These are phyloP conservation scores for Salinomyces thailandicus DNA, from an alignment of 2,329 filamentous ascomycete genomes.

Conservation along the genomic window DNA sequence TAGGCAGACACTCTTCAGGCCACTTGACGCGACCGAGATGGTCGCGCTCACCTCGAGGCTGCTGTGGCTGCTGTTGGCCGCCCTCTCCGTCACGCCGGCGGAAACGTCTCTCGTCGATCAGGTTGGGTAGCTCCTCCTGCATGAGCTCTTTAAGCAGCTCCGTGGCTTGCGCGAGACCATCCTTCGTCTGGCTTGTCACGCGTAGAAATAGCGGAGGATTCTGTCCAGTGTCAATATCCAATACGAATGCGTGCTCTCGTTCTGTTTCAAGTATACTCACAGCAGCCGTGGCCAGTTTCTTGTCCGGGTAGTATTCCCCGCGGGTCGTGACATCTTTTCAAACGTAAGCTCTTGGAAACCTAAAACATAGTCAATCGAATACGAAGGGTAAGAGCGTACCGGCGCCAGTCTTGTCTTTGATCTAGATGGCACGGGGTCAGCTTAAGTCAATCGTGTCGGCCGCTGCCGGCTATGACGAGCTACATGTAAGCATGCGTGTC, in stretches of 20 bases:
- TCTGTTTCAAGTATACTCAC: slow-evolving; percentile 46
- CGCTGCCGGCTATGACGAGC: slow-evolving; percentile 24
- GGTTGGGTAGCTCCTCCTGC: slow-evolving; percentile 86
- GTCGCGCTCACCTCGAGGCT: slow-evolving; percentile 60
- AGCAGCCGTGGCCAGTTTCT: slow-evolving; percentile 87
- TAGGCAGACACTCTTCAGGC: slow-evolving; percentile 91
- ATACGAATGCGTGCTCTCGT: not conserved
- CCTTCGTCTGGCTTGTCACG: slow-evolving; percentile 83
- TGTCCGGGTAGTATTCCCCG: slow-evolving; percentile 93
- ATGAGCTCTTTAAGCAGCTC: slow-evolving; percentile 87
- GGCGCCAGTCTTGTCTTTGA: slow-evolving; percentile 98
- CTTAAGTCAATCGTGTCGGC: slow-evolving; percentile 74
- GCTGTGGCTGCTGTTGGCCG: not conserved
- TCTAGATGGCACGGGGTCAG: slow-evolving; percentile 94
- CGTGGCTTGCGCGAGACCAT: slow-evolving; percentile 82
- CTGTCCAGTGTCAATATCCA: slow-evolving; percentile 7
- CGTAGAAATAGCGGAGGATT: slow-evolving; percentile 83
- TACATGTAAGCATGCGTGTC: slow-evolving; percentile 38
- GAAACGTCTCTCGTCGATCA: slow-evolving; percentile 91
- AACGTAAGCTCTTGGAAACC: slow-evolving; percentile 49
- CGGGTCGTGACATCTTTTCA: slow-evolving; percentile 95
- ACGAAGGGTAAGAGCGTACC: slow-evolving; percentile 62
- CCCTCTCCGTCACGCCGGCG: slow-evolving; percentile 54
- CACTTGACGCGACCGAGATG: slow-evolving; percentile 94
- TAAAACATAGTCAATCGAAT: slow-evolving; percentile 37